Conservation (phyloP, 306 rosid species). For the Cucurbita argyrosperma region DNA sequence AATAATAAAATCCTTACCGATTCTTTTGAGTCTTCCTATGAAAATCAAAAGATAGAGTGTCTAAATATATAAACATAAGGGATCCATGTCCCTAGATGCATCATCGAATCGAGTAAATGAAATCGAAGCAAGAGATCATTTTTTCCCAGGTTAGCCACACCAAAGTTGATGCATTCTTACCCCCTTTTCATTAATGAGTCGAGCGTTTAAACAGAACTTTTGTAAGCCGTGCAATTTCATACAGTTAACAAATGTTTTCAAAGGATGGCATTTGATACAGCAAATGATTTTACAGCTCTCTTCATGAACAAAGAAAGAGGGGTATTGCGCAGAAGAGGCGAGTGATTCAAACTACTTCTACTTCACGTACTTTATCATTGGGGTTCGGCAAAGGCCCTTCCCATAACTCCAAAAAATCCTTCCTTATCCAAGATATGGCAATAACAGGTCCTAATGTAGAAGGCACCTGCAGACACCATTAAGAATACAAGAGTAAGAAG, state of each 20-base stretch:
- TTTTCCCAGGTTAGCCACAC: neutral
- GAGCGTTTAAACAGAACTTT: neutral
- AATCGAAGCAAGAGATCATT: neutral
- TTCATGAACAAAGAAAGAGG: neutral
- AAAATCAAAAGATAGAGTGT: neutral
- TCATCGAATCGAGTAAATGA: neutral
- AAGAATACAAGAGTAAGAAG: neutral
- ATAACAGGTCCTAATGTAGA: slow-evolving; percentile 85
- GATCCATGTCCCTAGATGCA: neutral
- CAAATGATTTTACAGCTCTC: slow-evolving; percentile 48
- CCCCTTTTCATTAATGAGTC: neutral
- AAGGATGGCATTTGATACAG: slow-evolving; percentile 15
- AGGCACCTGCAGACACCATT: slow-evolving; percentile 55
- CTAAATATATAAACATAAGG: neutral
- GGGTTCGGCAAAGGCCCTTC: slow-evolving; percentile 49
- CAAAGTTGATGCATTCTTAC: neutral
- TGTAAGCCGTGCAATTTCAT: neutral
- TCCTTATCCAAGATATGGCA: slow-evolving; percentile 56
- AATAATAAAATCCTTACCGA: too few species aligned
- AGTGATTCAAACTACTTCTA: slow-evolving; percentile 30
- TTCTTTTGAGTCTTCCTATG: too few species aligned
- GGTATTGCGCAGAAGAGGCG: neutral
- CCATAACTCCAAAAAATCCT: slow-evolving; percentile 80
- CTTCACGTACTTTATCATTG: slow-evolving; percentile 35
- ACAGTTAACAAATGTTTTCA: neutral